Base-by-base conservation (phyloP, 192 early-diverging fungal genomes). In the Chytriomyces sp. region DNA sequence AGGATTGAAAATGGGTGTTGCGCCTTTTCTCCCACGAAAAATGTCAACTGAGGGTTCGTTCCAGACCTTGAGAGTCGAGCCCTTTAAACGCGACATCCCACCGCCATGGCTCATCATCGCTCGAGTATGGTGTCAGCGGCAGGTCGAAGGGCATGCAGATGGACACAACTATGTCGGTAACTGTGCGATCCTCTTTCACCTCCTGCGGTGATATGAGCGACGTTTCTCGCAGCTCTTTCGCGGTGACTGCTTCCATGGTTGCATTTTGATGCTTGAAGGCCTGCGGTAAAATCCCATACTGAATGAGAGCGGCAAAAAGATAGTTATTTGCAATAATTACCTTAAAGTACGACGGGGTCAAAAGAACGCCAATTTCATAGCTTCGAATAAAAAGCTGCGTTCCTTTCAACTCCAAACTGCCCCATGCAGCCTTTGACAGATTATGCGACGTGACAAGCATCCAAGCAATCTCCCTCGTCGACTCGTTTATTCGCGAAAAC, bases 401-500 rank as follows among this genome's bases (percentile, higher is more conserved):
- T 24, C 78, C 81, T 20, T 89, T 85, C 66, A 82, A 82, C 61
- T 90, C 80, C 23, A 90, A 67, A 20, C 75, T 71, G 5, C 91
- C 91, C 91, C 90, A 92, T 3, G 91, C 91, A n/a, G 91, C 91
- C 73, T 88, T 86, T 8, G 85, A 87, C 26, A 92, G 81, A 64
- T 92, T 92, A 72, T 81, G 50, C 18, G 79, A 84, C 4, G 75
- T 73, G n/a, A 86, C 64, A n/a, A 85, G 45, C 48, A 86, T 74
- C 82, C 83, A 82, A 20, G 71, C 77, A 18, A 85, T 61, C 35
- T 77, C 69, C 50, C 77, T 62, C 49, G 70, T 49, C n/a, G 43
- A 9, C 48, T 80, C 59, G 69, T 84, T 79, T 28, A 80, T 24
- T 7, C 73, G 53, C 24, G 88, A 49, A 48, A 63, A 78, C 43